Conservation (phyloP, 257 asterid species). For the Solanum rostratum region DNA sequence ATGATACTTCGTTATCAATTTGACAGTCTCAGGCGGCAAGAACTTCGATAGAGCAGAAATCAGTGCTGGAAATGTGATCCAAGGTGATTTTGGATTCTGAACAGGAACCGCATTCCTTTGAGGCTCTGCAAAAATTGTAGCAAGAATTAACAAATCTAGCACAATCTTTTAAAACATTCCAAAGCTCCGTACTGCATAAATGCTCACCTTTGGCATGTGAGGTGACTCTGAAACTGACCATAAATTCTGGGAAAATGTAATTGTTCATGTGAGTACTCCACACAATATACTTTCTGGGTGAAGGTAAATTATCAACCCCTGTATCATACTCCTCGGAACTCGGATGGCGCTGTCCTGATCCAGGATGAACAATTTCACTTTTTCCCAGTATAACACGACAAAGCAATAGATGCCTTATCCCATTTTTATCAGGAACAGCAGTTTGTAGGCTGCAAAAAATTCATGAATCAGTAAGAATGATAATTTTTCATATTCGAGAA, state of each 20-base stretch:
- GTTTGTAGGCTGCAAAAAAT: conserved; percentile 1
- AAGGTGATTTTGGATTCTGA: conserved; percentile 22
- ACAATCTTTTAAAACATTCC: background rate
- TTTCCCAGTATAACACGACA: conserved; percentile 30
- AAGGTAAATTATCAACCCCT: conserved; percentile 16
- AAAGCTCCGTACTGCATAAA: background rate
- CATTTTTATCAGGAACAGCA: conserved; percentile 16
- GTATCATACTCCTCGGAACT: conserved; percentile 15
- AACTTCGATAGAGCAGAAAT: conserved; percentile 16
- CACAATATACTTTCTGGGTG: conserved; percentile 17
- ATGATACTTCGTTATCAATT: conserved; percentile 12
- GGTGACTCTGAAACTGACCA: conserved; percentile 16
- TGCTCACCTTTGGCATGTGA: background rate
- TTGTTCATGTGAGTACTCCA: conserved; percentile 21
- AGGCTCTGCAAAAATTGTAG: background rate
- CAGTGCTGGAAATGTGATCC: conserved; percentile 21
- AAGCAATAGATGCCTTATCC: conserved; percentile 17
- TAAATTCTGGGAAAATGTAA: conserved; percentile 17
- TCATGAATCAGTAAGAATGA: background rate
- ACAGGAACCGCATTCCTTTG: background rate
- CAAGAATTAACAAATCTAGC: background rate
- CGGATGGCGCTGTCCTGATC: conserved; percentile 18
- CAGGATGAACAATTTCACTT: conserved; percentile 17
- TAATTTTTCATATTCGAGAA: background rate
- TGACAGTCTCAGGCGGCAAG: conserved; percentile 12